Conservation (phyloP, 768 basidiomycete species). For the Lentinula sp. region DNA sequence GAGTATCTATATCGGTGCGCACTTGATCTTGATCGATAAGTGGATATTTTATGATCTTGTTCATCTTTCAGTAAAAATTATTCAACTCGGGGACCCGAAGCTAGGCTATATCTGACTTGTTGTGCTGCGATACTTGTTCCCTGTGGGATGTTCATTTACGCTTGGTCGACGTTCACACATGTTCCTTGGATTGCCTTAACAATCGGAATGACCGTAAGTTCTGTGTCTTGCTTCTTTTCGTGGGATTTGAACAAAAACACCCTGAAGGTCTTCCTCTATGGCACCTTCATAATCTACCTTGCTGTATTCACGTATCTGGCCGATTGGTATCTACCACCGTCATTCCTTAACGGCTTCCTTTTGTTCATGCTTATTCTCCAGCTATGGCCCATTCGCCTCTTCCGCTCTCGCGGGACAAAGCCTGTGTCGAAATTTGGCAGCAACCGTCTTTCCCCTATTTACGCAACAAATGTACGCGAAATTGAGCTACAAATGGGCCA, state of each 20-base stretch:
- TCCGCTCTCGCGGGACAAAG: conserved; percentile 67
- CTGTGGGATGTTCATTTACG: conserved; percentile 64
- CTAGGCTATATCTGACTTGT: conserved; percentile 55
- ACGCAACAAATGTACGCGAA: conserved; percentile 50
- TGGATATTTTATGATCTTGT: too few species aligned
- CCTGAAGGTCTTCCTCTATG: conserved; percentile 42
- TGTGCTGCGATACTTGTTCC: conserved; percentile 50
- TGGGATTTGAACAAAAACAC: background rate
- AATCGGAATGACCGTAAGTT: conserved; percentile 41
- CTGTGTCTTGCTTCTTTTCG: background rate
- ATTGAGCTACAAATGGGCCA: conserved; percentile 57
- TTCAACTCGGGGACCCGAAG: conserved; percentile 40
- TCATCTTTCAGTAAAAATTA: conserved; percentile 22
- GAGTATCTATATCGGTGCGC: conserved; percentile 43
- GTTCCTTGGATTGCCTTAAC: conserved; percentile 59
- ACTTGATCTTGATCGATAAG: background rate
- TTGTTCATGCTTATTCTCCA: conserved; percentile 4
- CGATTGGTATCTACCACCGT: conserved; percentile 39
- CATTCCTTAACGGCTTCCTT: background rate
- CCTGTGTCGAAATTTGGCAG: conserved; percentile 47
- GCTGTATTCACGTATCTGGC: conserved; percentile 56
- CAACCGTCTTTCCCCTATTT: conserved; percentile 56
- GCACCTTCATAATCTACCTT: conserved; percentile 50
- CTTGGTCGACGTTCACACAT: conserved; percentile 51
- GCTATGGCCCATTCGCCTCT: conserved; percentile 59